phyloP scores from a whole-genome alignment of 1,139 yeast genomes.

The Geotrichum aggregatum region DNA sequence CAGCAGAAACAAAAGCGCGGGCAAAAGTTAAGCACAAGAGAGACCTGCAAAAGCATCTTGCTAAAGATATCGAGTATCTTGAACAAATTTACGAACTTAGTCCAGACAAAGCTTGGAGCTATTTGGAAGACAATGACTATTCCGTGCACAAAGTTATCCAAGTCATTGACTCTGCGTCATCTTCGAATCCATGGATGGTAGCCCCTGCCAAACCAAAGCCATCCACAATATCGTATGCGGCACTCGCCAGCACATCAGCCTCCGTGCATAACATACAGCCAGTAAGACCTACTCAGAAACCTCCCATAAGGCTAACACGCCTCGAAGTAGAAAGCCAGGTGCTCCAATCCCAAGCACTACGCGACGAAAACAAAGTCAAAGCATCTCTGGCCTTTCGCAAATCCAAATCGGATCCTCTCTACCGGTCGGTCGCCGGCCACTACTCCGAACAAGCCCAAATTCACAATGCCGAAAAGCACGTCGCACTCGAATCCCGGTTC shows the following conservation, averaged over 20 bases:
- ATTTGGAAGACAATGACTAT: constrained; percentile 1
- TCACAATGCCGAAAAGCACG: constrained; percentile 22
- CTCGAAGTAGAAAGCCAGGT: constrained; percentile 3
- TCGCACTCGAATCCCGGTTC: constrained; percentile 22
- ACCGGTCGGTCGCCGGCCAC: constrained; percentile 31
- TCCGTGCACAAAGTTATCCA: constrained; percentile 4
- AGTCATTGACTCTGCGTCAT: not conserved
- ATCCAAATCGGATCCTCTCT: constrained; percentile 30
- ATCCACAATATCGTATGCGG: not conserved
- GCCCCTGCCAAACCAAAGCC: not conserved
- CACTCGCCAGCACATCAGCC: not conserved
- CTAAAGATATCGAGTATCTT: constrained; percentile 11
- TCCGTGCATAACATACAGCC: not conserved
- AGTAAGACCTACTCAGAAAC: not conserved
- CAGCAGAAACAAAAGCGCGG: not conserved
- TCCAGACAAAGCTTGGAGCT: constrained; percentile 5
- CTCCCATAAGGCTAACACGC: not conserved
- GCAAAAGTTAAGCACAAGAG: constrained; percentile 1
- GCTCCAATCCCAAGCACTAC: not conserved
- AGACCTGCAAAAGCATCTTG: not conserved
- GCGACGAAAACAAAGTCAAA: constrained; percentile 1
- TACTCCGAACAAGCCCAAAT: constrained; percentile 28
- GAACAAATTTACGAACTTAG: constrained; percentile 5
- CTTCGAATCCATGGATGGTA: not conserved
- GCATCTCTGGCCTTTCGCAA: constrained; percentile 23